These are phyloP conservation scores for Fereydounia khargensis DNA, from an alignment of 1,284 basidiomycete genomes.

Conservation along the genomic window DNA sequence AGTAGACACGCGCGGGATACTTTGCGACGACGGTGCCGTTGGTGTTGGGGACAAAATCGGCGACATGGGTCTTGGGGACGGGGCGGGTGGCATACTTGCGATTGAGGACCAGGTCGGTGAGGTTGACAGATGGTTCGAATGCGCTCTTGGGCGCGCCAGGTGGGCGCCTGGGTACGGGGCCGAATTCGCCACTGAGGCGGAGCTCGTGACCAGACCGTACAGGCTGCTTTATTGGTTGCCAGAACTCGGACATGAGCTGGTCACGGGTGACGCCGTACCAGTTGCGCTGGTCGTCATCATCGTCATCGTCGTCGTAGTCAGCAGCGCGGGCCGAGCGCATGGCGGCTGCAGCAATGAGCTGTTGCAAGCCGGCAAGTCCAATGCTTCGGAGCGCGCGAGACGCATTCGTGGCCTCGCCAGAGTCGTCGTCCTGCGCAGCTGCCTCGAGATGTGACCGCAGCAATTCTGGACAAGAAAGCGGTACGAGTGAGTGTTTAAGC, in stretches of 20 bases:
- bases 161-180: constrained; percentile 59
- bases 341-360: constrained; percentile 27
- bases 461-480: constrained; percentile 14
- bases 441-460: constrained; percentile 22
- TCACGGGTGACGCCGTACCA: constrained; percentile 26
- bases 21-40: constrained; percentile 80
- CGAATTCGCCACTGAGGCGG: constrained; percentile 80
- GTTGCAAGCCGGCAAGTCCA: constrained; percentile 30
- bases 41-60: constrained; percentile 73
- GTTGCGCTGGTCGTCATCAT: constrained; percentile 22
- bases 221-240: constrained; percentile 63
- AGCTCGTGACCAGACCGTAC: constrained; percentile 71
- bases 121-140: constrained; percentile 19
- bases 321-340: constrained; percentile 3
- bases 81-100: constrained; percentile 48
- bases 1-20: constrained; percentile 80
- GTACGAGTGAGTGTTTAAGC: neutral
- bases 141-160: constrained; percentile 20
- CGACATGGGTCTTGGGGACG: constrained; percentile 58
- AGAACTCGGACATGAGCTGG: constrained; percentile 36
- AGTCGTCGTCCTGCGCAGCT: constrained; percentile 2
- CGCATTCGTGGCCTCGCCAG: constrained; percentile 3
- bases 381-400: constrained; percentile 28
- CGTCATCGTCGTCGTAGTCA: constrained; percentile 21
- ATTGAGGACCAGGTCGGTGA: constrained; percentile 20